A percentile compares a stretch with the other conserved stretches of the same genome.
These are phyloP conservation scores for Kwoniella sp. DNA, from an alignment of 768 basidiomycete species.

Conservation along the genomic window DNA sequence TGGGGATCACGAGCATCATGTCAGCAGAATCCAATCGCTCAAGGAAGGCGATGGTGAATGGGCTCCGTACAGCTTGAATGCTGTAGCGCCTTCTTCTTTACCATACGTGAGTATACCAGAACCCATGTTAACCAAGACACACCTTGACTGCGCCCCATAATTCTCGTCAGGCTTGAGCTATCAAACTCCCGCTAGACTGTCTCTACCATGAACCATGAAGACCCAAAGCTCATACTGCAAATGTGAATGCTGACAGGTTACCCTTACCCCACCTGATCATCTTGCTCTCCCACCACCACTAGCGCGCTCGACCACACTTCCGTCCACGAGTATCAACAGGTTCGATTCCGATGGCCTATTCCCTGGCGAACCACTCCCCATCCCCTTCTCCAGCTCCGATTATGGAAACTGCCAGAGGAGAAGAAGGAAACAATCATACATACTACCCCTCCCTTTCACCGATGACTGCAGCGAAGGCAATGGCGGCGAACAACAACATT, in stretches of 20 bases:
- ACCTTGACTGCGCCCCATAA: too few species aligned
- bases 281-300: not conserved
- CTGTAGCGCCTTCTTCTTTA: conserved; percentile 17
- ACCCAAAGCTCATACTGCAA: not conserved
- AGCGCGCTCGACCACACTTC: conserved; percentile 25
- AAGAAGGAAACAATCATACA: not conserved
- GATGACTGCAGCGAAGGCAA: not conserved
- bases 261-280: not conserved
- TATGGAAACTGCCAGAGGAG: too few species aligned
- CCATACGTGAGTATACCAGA: conserved; percentile 15
- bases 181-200: too few species aligned
- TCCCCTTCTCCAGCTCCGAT: not conserved
- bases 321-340: conserved; percentile 17
- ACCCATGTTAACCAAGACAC: too few species aligned
- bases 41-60: conserved; percentile 27
- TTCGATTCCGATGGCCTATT: conserved; percentile 9
- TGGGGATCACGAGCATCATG: conserved; percentile 12
- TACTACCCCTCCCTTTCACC: not conserved
- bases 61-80: conserved; percentile 16
- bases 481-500: not conserved
- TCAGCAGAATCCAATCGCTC: conserved; percentile 7
- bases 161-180: too few species aligned
- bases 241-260: not conserved
- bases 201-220: too few species aligned
- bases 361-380: not conserved